Conservation (phyloP, 129 eudicot genomes). For the Mikania micrantha region DNA sequence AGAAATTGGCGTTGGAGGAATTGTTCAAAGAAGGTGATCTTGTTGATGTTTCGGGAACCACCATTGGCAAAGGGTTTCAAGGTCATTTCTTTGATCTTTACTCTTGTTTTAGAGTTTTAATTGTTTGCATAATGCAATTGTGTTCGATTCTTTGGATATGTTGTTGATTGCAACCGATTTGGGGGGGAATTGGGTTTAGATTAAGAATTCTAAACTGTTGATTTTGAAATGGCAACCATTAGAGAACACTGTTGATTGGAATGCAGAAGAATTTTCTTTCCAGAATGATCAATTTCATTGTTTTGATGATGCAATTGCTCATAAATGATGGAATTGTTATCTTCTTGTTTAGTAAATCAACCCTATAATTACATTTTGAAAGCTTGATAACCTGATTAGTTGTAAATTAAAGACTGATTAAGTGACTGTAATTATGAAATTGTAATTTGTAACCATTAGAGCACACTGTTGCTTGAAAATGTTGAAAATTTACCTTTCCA, state of each 20-base stretch:
- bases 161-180: not conserved
- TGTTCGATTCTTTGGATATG: no score
- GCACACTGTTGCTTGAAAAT: not conserved
- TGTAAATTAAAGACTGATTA: not conserved
- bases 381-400: not conserved
- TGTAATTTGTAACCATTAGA: not conserved
- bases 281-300: not conserved
- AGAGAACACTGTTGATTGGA: not conserved
- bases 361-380: not conserved
- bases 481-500: not conserved
- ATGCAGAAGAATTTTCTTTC: not conserved
- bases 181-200: not conserved
- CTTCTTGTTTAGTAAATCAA: not conserved
- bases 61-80: conserved; percentile 98
- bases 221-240: not conserved
- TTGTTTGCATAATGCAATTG: no score
- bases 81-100: conserved; percentile 24
- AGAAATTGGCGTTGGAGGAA: conserved; percentile 56
- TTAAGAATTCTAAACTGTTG: not conserved
- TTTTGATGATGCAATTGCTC: not conserved
- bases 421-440: not conserved
- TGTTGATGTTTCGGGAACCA: conserved; percentile 90
- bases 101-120: not conserved
- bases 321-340: not conserved
- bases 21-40: conserved; percentile 86